A percentile compares a stretch with the other conserved stretches of the same genome.
Conservation (phyloP, 2,329 filamentous ascomycete species). For the Neocatenulostroma microsporum region DNA sequence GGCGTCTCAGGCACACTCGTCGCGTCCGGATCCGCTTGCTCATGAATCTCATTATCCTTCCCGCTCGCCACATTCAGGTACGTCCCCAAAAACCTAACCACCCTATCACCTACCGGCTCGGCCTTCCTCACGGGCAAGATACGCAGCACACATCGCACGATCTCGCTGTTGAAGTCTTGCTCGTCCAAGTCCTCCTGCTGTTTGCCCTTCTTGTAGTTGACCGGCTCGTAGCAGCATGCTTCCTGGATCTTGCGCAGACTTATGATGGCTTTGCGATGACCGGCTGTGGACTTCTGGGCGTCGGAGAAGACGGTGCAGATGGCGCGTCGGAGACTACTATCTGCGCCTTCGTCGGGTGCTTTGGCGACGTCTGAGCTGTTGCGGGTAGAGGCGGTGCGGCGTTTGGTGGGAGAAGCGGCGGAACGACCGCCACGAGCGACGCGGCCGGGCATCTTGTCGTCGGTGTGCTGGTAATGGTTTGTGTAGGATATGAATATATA, state of each 20-base stretch:
- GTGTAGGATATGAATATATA: no score
- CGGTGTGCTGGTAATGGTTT: no score
- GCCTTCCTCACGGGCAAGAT: slow-evolving; percentile 86
- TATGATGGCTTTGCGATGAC: slow-evolving; percentile 82
- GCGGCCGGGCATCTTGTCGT: slow-evolving; percentile 25
- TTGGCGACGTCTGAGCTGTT: slow-evolving; percentile 29
- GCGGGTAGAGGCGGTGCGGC: slow-evolving; percentile 15
- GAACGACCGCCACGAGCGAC: slow-evolving; percentile 20
- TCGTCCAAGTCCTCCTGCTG: slow-evolving; percentile 66
- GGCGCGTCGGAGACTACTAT: slow-evolving; percentile 63
- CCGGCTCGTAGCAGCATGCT: slow-evolving; percentile 56
- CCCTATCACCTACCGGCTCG: slow-evolving; percentile 77
- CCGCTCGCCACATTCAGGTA: slow-evolving; percentile 66
- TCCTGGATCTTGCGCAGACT: slow-evolving; percentile 87
- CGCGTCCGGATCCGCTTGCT: slow-evolving; percentile 54
- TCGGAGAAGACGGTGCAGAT: slow-evolving; percentile 55
- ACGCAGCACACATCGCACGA: slow-evolving; percentile 72
- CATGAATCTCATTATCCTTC: slow-evolving; percentile 41
- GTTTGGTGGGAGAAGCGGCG: no score
- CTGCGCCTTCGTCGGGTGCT: slow-evolving; percentile 63
- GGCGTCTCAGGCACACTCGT: slow-evolving; percentile 68
- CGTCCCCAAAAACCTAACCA: slow-evolving; percentile 76
- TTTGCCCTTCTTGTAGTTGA: slow-evolving; percentile 44
- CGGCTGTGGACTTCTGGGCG: slow-evolving; percentile 77
- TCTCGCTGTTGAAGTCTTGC: slow-evolving; percentile 78